These are phyloP conservation scores for Schrenkiella parvula DNA, from an alignment of 345 rosid genomes.

Conservation along the genomic window DNA sequence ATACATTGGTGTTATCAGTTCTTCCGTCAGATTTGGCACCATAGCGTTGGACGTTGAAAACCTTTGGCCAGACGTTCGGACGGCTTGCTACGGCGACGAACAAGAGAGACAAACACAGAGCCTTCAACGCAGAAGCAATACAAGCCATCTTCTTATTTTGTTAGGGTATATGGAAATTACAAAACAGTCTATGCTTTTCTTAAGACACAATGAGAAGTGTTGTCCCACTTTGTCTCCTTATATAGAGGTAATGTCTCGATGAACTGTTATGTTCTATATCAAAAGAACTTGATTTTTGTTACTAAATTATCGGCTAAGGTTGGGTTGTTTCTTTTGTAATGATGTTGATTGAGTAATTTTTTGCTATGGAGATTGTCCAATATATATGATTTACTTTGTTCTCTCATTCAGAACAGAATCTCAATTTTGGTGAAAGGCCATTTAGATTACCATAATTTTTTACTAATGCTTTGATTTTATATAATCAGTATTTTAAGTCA, in stretches of 20 bases:
- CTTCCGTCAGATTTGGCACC: slow-evolving; percentile 13
- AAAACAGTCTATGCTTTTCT: not conserved
- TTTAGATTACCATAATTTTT: not conserved
- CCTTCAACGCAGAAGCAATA: not conserved
- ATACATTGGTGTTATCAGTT: slow-evolving; percentile 26
- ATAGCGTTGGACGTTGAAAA: slow-evolving; percentile 18
- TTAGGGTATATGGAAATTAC: not conserved
- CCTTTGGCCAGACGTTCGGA: not conserved
- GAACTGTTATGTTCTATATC: not conserved
- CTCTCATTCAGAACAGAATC: not conserved
- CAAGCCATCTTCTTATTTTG: not conserved
- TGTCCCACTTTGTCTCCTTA: not conserved
- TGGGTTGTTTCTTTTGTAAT: not conserved
- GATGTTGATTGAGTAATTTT: not conserved
- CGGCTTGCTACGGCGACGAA: not conserved
- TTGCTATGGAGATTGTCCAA: not conserved
- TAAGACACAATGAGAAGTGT: slow-evolving; percentile 1
- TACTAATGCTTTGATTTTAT: not conserved
- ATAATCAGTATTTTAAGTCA: no score
- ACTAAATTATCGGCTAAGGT: not conserved
- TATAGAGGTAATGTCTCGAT: not conserved
- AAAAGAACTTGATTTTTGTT: not conserved
- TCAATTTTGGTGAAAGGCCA: not conserved
- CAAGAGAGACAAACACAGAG: slow-evolving; percentile 1
- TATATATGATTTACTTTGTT: not conserved